Evolutionary conservation across 1,284 basidiomycete genomes (phyloP).

Genomic region (Microbotryum intermedium): DNA sequence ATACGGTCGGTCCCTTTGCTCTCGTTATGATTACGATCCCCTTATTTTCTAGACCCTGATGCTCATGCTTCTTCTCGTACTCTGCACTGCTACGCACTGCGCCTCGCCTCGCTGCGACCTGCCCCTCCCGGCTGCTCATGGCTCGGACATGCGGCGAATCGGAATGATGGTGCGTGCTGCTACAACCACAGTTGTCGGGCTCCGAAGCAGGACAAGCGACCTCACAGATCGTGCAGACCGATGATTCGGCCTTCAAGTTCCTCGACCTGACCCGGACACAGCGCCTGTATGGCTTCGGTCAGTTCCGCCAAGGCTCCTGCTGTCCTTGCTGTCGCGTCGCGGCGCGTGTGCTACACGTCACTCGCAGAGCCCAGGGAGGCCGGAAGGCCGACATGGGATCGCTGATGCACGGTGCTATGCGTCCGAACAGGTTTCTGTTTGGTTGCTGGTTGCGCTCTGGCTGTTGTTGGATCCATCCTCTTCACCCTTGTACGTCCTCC

Average conservation of each 20-base stretch:
- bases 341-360: neutral
- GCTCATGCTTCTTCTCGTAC: no score
- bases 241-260: constrained; percentile 70
- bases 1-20: no score
- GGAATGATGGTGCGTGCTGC: no score
- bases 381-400: neutral
- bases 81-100: no score
- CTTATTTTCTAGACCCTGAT: no score
- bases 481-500: constrained; percentile 45
- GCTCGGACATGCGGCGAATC: no score
- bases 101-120: no score
- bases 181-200: no score
- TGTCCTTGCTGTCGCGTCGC: no score
- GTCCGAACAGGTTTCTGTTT: neutral
- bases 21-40: no score
- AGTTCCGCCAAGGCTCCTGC: neutral
- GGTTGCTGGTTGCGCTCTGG: constrained; percentile 49
- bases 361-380: neutral
- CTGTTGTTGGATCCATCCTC: constrained; percentile 68
- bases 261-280: constrained; percentile 67
- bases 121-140: no score
- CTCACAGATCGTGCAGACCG: neutral
- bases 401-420: neutral
- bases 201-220: neutral
- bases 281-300: constrained; percentile 66